phyloP scores from a whole-genome alignment of 2,329 filamentous ascomycete genomes.

The Colletotrichum coccodes region DNA sequence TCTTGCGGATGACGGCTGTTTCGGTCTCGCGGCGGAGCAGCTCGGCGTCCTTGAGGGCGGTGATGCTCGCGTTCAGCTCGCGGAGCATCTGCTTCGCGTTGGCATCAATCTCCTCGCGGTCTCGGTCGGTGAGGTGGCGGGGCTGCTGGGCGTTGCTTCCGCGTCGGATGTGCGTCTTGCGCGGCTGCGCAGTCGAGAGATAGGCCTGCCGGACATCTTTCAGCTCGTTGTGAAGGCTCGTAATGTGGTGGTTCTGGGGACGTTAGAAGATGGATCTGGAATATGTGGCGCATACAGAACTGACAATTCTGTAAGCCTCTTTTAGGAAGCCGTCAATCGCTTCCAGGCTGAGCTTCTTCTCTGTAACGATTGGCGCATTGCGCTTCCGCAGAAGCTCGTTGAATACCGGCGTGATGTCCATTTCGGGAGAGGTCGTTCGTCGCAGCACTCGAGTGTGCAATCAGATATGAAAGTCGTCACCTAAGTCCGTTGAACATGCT shows the following conservation, averaged over 20 bases:
- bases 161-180: conserved; percentile 61
- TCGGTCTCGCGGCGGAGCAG: conserved; percentile 82
- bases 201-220: conserved; percentile 88
- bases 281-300: conserved; percentile 38
- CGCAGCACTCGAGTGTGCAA: background rate
- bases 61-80: conserved; percentile 85
- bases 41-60: conserved; percentile 83
- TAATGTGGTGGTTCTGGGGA: conserved; percentile 82
- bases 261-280: background rate
- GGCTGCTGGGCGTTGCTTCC: conserved; percentile 43
- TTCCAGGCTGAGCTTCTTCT: conserved; percentile 53
- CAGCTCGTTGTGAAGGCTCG: conserved; percentile 82
- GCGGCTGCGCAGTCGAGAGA: conserved; percentile 80
- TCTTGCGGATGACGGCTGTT: conserved; percentile 75
- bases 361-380: conserved; percentile 59
- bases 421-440: conserved; percentile 48
- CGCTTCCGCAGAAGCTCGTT: conserved; percentile 73
- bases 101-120: conserved; percentile 88
- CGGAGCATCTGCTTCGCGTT: conserved; percentile 87
- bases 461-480: background rate
- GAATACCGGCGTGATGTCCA: conserved; percentile 75
- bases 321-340: conserved; percentile 87
- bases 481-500: background rate
- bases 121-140: conserved; percentile 77
- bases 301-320: conserved; percentile 92